Evolutionary conservation across 805 yeast genomes (phyloP), one percentile per base, ranked within the genome.

Genomic region (Cyberlindnera veronae): DNA sequence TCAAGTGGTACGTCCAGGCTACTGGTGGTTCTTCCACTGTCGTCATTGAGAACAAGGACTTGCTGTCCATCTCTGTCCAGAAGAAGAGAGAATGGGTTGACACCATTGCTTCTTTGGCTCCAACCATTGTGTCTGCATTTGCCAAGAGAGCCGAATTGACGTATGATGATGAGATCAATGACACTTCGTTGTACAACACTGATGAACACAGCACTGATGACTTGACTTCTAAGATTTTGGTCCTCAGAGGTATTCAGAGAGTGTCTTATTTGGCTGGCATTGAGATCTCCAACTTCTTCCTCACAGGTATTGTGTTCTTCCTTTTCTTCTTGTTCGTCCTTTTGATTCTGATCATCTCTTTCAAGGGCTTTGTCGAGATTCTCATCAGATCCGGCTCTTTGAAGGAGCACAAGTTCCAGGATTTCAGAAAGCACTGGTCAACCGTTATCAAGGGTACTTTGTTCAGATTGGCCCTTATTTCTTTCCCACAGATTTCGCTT

Each of bases 1-100:
- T 93, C 49, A 77, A 82, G 60, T 91, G 99, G 99, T 91, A 91
- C 62, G 81, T 91, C 38, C 96, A 91, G 66, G 69, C 96, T 7
- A 93, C 99, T 1, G 96, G 96, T 28, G 99, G 99, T 42, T 60
- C 73, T 1, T 79, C 95, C 1, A 82, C 96, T 4, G 85, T 84
- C 30, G 77, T 88, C 27, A 64, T 91, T 31, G 66, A 74, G 7
- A 79, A 88, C 54, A 62, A 72, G 47, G 75, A 79, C 48, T 62
- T 77, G 17, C 65, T 89, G 31, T 87, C 96, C 2, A 76, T 93
- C 39, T 82, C 93, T 12, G 96, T 89, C n/a, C 95, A 86, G 57
- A 83, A 86, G 57, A 83, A 83, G 58, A 69, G 64, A 56, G 45
- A 49, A 8, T 36, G 53, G 23, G 46, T 51, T 12, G 43, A 48